Evolutionary conservation across 345 rosid genomes (phyloP).

Genomic region (Aethionema arabicum): DNA sequence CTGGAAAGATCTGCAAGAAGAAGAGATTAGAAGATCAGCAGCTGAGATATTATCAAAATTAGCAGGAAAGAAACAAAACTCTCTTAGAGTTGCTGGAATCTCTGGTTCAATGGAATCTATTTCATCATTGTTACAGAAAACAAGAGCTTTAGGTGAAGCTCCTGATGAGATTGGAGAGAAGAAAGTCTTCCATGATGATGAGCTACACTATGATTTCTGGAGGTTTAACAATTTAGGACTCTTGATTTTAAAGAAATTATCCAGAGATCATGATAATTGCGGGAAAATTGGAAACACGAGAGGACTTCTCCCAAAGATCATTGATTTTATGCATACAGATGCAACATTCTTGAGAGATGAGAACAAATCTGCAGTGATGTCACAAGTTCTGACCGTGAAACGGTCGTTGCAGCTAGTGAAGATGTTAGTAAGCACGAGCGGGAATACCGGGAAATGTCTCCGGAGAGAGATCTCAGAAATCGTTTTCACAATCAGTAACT

Average conservation of each 20-base stretch:
- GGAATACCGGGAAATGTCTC: constrained; percentile 65
- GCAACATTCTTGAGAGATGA: constrained; percentile 52
- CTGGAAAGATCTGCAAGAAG: constrained; percentile 88
- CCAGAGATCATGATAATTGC: constrained; percentile 85
- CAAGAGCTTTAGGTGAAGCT: constrained; percentile 43
- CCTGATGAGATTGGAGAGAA: constrained; percentile 81
- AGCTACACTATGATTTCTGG: constrained; percentile 61
- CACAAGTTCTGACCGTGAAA: constrained; percentile 66
- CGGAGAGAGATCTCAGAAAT: constrained; percentile 80
- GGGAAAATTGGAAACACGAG: constrained; percentile 90
- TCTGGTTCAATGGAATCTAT: constrained; percentile 96
- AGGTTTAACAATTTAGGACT: constrained; percentile 82
- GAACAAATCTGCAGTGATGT: constrained; percentile 33
- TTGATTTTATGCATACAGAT: constrained; percentile 67
- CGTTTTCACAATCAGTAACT: constrained; percentile 78
- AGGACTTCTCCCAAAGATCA: constrained; percentile 81
- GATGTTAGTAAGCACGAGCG: constrained; percentile 79
- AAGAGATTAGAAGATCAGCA: constrained; percentile 74
- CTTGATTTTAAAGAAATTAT: constrained; percentile 70
- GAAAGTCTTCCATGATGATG: constrained; percentile 41
- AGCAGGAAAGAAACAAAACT: constrained; percentile 75
- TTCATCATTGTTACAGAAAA: constrained; percentile 69
- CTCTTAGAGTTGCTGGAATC: constrained; percentile 75
- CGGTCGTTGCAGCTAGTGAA: constrained; percentile 78
- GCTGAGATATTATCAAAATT: constrained; percentile 73